Evolutionary conservation across 2,329 filamentous ascomycete species (phyloP), one percentile per base, ranked within the genome.

Genomic region (Sphaerulina musiva): DNA sequence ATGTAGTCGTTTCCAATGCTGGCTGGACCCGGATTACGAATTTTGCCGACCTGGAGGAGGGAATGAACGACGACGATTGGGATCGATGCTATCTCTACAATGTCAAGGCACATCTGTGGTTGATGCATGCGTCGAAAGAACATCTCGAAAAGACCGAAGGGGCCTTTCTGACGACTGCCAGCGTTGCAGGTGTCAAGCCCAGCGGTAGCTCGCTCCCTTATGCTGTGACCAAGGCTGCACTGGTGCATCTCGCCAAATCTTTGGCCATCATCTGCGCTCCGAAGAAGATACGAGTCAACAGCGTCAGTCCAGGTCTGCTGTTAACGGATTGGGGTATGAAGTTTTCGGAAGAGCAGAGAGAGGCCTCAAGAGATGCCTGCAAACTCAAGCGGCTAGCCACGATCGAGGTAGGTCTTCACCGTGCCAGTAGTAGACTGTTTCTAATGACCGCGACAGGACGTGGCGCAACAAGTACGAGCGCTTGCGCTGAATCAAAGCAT

Each of bases 121-220:
- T 84, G 6, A 74, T 83, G 61, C 77, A 81, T 53, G 79, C 80
- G 1, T 75, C 77, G 1, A 77, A 75, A 59, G 67, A 72, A 46
- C 69, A 81, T 43, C 73, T 84, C 17, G 82, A 84, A 3, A 73
- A 77, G 55, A 72, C 72, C 0, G 77, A 83, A 54, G 83, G 83
- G 1, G 73, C 74, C 0, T 86, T 87, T 59, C 77, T 87, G 58
- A 81, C 78, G 1, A 85, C 83, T 0, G 81, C 84, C 0, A 82
- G 78, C 43, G 63, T 86, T 23, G 84, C 84, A 0, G 84, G 83
- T 0, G 78, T 87, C 1, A 81, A 78, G 62, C 78, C 80, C 0
- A 80, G 77, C 55, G 84, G 84, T 1, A 85, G 81, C 58, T 79
- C 78, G 2, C 66, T 85, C 52, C 64, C 69, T 2, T 72, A 72